Conservation (phyloP, 1,284 basidiomycete genomes). For the Ceratobasidium papillatum region DNA sequence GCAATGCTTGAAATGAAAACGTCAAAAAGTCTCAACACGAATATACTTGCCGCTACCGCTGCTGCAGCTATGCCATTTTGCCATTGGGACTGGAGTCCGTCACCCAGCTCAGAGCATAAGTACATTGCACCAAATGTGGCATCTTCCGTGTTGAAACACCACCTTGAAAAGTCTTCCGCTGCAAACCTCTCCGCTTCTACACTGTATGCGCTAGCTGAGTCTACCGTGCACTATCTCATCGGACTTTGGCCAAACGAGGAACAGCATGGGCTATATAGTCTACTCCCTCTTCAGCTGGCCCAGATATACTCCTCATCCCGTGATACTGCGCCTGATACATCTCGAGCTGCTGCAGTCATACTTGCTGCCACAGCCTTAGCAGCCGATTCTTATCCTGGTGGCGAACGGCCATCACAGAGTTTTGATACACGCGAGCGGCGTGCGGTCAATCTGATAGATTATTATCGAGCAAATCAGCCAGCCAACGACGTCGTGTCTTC, state of each 20-base stretch:
- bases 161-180: background rate
- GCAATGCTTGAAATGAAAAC: background rate
- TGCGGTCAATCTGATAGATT: background rate
- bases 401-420: background rate
- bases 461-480: background rate
- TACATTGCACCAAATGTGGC: background rate
- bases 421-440: background rate
- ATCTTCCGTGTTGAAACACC: background rate
- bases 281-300: background rate
- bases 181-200: background rate
- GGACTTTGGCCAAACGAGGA: background rate
- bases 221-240: background rate
- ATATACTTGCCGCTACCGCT: background rate
- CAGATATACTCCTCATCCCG: background rate
- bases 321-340: background rate
- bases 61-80: background rate
- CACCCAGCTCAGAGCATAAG: background rate
- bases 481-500: background rate
- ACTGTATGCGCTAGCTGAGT: background rate
- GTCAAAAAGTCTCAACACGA: background rate
- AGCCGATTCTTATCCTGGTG: background rate
- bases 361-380: background rate
- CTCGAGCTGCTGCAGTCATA: background rate
- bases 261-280: background rate
- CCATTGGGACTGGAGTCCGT: background rate